These are phyloP conservation scores for Anaeromyces robustus DNA, from an alignment of 192 early-diverging fungal genomes.

Conservation along the genomic window DNA sequence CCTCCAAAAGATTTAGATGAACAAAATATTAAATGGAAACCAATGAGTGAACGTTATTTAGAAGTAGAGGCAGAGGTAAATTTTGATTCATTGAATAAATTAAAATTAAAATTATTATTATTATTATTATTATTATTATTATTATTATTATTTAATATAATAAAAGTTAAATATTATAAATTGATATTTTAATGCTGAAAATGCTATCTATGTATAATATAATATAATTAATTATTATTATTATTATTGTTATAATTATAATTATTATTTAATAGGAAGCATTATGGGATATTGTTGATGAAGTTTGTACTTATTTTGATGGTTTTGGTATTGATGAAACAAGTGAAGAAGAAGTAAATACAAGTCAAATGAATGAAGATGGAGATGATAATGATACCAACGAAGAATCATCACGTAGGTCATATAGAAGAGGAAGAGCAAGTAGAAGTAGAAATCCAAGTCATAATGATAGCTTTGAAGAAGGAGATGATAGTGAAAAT, in stretches of 20 bases:
- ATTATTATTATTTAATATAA: too few relatives aligned
- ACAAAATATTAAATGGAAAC: slow-evolving; percentile 19
- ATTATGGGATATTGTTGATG: slow-evolving; percentile 44
- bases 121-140: too few relatives aligned
- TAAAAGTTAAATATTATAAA: too few relatives aligned
- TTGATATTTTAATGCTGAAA: too few relatives aligned
- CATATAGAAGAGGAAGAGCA: neutral
- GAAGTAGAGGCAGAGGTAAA: slow-evolving; percentile 37
- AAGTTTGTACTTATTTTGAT: slow-evolving; percentile 25
- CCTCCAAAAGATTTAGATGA: slow-evolving; percentile 17
- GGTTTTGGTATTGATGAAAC: slow-evolving; percentile 1
- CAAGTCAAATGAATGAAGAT: neutral
- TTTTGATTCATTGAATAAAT: too few relatives aligned
- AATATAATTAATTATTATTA: too few relatives aligned
- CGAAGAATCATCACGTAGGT: neutral
- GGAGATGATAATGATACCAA: neutral
- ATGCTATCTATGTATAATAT: too few relatives aligned
- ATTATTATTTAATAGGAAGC: slow-evolving; percentile 4
- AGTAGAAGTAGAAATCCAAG: neutral
- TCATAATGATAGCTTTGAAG: neutral
- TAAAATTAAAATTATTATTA: too few relatives aligned
- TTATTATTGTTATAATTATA: neutral
- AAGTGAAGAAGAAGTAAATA: neutral
- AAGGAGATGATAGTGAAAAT: neutral
- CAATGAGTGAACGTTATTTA: slow-evolving; percentile 33